Percentiles rank a stretch among this genome's conserved stretches.
Evolutionary conservation across 2,329 filamentous ascomycete genomes (phyloP).

Genomic region (Hymenoscyphus fraxineus): DNA sequence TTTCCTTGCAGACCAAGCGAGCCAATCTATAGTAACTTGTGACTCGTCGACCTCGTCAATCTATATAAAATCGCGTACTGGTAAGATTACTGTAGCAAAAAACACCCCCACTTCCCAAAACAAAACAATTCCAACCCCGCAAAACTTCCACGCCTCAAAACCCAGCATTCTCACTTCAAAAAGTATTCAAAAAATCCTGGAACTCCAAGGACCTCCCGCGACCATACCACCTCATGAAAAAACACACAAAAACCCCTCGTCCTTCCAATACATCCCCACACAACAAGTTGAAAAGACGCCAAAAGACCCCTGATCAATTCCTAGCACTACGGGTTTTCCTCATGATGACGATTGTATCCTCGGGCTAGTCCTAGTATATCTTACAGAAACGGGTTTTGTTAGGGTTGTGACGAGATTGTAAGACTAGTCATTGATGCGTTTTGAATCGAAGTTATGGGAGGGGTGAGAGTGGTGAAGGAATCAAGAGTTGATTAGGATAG

Average conservation of each 20-base stretch:
- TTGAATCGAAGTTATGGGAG: constrained; percentile 20
- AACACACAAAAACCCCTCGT: constrained; percentile 20
- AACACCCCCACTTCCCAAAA: too few relatives aligned
- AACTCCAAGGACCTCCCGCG: background rate
- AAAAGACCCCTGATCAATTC: constrained; percentile 48
- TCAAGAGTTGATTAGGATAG: constrained; percentile 76
- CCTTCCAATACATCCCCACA: background rate
- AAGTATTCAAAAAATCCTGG: background rate
- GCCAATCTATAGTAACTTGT: too few relatives aligned
- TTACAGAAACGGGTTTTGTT: constrained; percentile 52
- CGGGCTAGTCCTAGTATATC: constrained; percentile 54
- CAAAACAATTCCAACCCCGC: too few relatives aligned
- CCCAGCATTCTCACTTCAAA: background rate
- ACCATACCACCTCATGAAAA: background rate
- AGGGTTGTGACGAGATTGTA: constrained; percentile 62
- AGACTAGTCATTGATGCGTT: constrained; percentile 63
- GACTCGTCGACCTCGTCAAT: background rate
- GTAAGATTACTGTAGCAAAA: too few relatives aligned
- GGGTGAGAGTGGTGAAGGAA: constrained; percentile 28
- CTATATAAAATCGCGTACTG: background rate
- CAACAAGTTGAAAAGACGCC: constrained; percentile 23
- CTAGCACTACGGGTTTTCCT: constrained; percentile 59
- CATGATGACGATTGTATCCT: constrained; percentile 60
- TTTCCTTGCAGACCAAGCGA: background rate
- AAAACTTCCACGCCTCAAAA: background rate